These are phyloP conservation scores for Wickerhamiella hasegawae DNA, from an alignment of 805 yeast species.

Conservation along the genomic window DNA sequence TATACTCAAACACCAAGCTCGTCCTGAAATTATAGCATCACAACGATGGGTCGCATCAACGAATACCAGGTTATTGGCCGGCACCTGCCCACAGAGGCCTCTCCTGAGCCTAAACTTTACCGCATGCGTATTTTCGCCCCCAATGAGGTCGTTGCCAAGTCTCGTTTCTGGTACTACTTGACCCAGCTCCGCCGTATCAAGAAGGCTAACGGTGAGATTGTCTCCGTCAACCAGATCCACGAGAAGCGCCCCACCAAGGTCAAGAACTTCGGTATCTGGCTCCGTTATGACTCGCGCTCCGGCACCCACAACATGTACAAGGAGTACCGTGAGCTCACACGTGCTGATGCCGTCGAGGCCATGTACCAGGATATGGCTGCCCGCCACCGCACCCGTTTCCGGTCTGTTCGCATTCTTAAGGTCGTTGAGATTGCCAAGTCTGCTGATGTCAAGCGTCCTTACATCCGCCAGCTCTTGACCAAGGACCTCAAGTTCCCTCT, in stretches of 20 bases:
- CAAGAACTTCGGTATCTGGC: constrained; percentile 99
- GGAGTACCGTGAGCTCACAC: constrained; percentile 98
- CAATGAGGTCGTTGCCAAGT: constrained; percentile 97
- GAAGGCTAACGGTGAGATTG: constrained; percentile 99
- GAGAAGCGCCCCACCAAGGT: constrained; percentile 98
- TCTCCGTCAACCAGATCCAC: constrained; percentile 75
- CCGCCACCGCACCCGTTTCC: constrained; percentile 99
- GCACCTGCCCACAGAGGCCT: constrained; percentile 97
- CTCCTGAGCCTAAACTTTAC: constrained; percentile 99
- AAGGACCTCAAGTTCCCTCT: constrained; percentile 98
- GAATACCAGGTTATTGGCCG: constrained; percentile 99
- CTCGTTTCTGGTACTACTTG: constrained; percentile 99
- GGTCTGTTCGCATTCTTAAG: constrained; percentile 98
- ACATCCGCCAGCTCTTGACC: constrained; percentile 91
- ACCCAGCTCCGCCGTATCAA: constrained; percentile 98
- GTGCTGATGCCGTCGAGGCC: constrained; percentile 97
- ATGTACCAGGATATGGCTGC: constrained; percentile 99
- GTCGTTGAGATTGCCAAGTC: constrained; percentile 97
- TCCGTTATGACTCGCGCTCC: constrained; percentile 99
- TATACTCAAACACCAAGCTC: too few relatives aligned
- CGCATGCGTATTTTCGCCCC: constrained; percentile 99
- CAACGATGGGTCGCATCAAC: constrained; percentile 75
- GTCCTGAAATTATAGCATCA: constrained; percentile 2
- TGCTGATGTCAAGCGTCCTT: constrained; percentile 97
- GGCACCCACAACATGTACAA: constrained; percentile 99